Evolutionary conservation across 1,284 basidiomycete genomes (phyloP).

Genomic region (Irpex sp.): DNA sequence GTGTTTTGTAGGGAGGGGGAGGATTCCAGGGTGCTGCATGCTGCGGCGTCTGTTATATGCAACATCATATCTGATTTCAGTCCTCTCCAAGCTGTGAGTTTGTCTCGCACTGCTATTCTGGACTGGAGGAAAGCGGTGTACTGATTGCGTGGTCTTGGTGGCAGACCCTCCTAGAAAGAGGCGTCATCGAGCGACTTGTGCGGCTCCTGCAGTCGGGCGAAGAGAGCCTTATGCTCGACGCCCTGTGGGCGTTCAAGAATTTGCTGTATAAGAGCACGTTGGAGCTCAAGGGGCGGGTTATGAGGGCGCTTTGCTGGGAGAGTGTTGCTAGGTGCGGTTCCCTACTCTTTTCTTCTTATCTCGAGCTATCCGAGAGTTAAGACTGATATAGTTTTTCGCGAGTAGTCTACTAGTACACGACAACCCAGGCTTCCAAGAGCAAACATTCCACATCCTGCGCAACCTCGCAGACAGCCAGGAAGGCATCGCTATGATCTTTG

Average conservation of each 20-base stretch:
- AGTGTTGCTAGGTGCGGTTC: slow-evolving; percentile 43
- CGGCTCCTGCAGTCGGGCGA: slow-evolving; percentile 49
- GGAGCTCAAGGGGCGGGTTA: slow-evolving; percentile 57
- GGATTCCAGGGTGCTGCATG: slow-evolving; percentile 66
- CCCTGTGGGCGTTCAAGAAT: slow-evolving; percentile 82
- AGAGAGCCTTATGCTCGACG: slow-evolving; percentile 55
- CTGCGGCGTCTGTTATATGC: slow-evolving; percentile 72
- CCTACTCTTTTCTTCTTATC: not conserved
- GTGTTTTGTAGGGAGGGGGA: slow-evolving; percentile 52
- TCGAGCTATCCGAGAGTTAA: not conserved
- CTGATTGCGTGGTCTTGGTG: not conserved
- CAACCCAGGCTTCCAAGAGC: slow-evolving; percentile 55
- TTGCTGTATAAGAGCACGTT: slow-evolving; percentile 55
- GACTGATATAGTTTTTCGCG: not conserved
- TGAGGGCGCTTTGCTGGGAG: slow-evolving; percentile 60
- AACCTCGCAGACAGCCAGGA: slow-evolving; percentile 59
- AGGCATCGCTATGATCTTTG: slow-evolving; percentile 55
- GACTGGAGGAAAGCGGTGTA: no score
- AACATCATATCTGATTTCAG: slow-evolving; percentile 87
- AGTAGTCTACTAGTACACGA: slow-evolving; percentile 36
- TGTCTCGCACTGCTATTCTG: not conserved
- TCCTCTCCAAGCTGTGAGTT: slow-evolving; percentile 63
- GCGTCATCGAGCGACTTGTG: slow-evolving; percentile 58
- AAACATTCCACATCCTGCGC: slow-evolving; percentile 55
- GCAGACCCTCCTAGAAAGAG: slow-evolving; percentile 59